These are phyloP conservation scores for Cokeromyces recurvatus DNA, from an alignment of 371 early-diverging fungal species.

Conservation along the genomic window DNA sequence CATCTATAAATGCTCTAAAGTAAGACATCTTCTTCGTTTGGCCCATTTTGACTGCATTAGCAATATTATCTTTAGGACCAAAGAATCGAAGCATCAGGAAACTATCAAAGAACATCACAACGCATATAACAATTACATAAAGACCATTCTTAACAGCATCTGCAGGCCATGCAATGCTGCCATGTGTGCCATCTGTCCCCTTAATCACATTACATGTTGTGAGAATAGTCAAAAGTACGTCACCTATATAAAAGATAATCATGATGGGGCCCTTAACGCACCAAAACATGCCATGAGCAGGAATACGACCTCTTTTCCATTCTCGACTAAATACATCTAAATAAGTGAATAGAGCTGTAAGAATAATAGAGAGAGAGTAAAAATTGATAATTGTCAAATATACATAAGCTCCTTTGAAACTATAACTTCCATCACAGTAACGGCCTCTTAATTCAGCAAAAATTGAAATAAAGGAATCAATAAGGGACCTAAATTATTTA, in stretches of 20 bases:
- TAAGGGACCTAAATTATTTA: slow-evolving; percentile 24
- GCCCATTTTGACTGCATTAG: neutral
- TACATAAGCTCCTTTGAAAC: slow-evolving; percentile 39
- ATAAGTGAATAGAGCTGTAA: slow-evolving; percentile 40
- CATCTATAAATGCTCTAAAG: slow-evolving; percentile 36
- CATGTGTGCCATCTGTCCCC: slow-evolving; percentile 28
- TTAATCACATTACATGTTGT: slow-evolving; percentile 31
- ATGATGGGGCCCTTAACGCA: slow-evolving; percentile 51
- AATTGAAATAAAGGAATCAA: slow-evolving; percentile 43
- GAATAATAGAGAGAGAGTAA: slow-evolving; percentile 32
- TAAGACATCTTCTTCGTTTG: slow-evolving; percentile 7
- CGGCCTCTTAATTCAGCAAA: slow-evolving; percentile 32
- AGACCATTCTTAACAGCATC: slow-evolving; percentile 44
- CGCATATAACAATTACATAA: slow-evolving; percentile 33
- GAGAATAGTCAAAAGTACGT: slow-evolving; percentile 30
- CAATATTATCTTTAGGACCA: slow-evolving; percentile 19
- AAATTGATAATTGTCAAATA: slow-evolving; percentile 45
- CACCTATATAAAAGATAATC: slow-evolving; percentile 45
- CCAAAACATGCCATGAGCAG: slow-evolving; percentile 50
- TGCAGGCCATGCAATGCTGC: slow-evolving; percentile 36
- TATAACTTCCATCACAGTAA: slow-evolving; percentile 36
- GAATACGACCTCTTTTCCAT: slow-evolving; percentile 31
- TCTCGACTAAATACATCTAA: slow-evolving; percentile 37
- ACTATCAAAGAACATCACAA: slow-evolving; percentile 31
- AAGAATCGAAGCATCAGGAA: slow-evolving; percentile 38